phyloP scores from a whole-genome alignment of 2,329 filamentous ascomycete genomes.

The Epichloe coenophiala region DNA sequence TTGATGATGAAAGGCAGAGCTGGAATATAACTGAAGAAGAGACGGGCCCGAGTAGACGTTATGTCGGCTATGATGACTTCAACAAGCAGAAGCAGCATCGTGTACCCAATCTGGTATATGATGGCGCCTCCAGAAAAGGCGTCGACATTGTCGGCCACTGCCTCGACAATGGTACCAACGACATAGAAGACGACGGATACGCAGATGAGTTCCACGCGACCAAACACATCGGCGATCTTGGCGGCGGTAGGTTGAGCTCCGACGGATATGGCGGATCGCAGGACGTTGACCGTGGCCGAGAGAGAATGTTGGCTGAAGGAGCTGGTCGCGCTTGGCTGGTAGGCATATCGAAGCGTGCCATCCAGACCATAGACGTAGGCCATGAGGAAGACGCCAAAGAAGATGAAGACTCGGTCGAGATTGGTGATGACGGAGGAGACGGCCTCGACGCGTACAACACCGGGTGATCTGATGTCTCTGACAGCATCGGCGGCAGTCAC shows the following conservation, averaged over 20 bases:
- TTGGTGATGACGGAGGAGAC: constrained; percentile 37
- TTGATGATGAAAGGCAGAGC: constrained; percentile 51
- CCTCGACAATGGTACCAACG: constrained; percentile 45
- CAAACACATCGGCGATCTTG: constrained; percentile 52
- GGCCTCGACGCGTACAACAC: constrained; percentile 46
- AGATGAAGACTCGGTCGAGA: constrained; percentile 41
- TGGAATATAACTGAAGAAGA: constrained; percentile 47
- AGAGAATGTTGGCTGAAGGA: constrained; percentile 38
- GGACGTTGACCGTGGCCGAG: constrained; percentile 41
- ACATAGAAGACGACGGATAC: constrained; percentile 36
- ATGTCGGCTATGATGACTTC: constrained; percentile 56
- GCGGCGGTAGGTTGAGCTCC: constrained; percentile 47
- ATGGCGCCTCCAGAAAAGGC: constrained; percentile 45
- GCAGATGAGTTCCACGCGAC: constrained; percentile 46
- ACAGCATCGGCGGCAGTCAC: constrained; percentile 13
- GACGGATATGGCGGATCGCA: constrained; percentile 45
- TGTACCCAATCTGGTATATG: constrained; percentile 48
- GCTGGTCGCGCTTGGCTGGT: constrained; percentile 41
- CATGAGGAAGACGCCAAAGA: constrained; percentile 47
- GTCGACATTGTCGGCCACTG: constrained; percentile 33
- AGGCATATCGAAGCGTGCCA: constrained; percentile 39
- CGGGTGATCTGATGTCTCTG: constrained; percentile 28
- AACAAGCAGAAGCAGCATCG: constrained; percentile 48
- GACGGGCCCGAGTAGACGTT: constrained; percentile 49
- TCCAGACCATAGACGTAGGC: constrained; percentile 52